Percentiles rank a stretch among this genome's conserved stretches.
Conservation (phyloP, 176 grass and related monocot genomes). For the Paspalum vaginatum region DNA sequence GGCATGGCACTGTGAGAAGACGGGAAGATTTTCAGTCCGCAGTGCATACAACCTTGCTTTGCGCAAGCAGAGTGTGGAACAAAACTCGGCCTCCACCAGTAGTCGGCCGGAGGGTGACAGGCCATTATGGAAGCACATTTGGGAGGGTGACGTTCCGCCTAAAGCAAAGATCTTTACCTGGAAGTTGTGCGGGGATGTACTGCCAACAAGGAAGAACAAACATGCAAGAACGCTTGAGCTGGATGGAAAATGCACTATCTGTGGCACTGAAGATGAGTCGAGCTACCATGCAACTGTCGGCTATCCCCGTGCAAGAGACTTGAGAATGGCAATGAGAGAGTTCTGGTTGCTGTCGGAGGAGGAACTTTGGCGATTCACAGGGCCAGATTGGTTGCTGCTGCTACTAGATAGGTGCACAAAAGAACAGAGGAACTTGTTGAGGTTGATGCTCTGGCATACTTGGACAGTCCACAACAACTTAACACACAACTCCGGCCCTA, state of each 20-base stretch:
- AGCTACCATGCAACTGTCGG: neutral
- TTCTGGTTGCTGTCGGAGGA: too few relatives aligned
- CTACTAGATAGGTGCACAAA: too few relatives aligned
- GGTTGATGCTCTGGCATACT: too few relatives aligned
- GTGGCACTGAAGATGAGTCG: neutral
- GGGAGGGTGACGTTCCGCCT: neutral
- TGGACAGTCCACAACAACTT: too few relatives aligned
- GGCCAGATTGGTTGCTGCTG: too few relatives aligned
- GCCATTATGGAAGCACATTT: neutral
- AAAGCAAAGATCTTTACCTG: neutral
- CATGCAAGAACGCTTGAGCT: neutral
- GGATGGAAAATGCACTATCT: accelerated
- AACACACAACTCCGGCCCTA: too few relatives aligned
- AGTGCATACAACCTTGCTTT: neutral
- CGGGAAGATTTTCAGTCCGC: neutral
- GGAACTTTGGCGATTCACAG: too few relatives aligned
- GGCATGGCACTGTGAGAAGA: neutral
- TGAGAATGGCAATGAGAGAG: too few relatives aligned
- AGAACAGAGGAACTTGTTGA: too few relatives aligned
- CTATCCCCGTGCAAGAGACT: too few relatives aligned
- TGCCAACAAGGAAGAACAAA: neutral
- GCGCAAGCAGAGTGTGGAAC: accelerated
- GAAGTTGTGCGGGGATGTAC: neutral
- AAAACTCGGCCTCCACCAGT: accelerated
- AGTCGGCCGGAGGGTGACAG: accelerated